Evolutionary conservation across 805 yeast genomes (phyloP).

Genomic region (Martiniozyma abietophila): DNA sequence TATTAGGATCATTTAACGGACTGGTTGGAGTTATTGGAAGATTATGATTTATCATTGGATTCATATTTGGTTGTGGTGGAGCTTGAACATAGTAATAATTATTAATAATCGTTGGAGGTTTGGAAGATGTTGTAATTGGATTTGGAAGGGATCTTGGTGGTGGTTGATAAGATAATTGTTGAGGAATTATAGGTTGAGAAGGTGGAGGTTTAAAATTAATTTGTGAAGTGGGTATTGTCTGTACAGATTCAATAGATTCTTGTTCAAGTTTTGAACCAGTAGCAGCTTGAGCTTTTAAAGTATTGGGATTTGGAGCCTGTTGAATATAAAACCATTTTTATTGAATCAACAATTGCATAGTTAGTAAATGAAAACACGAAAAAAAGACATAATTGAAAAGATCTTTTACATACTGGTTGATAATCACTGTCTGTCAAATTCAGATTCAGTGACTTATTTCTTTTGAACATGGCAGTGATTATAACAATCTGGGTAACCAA

Average conservation of each 20-base stretch:
- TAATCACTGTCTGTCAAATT: constrained; percentile 13
- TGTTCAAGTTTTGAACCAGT: constrained; percentile 10
- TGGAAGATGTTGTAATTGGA: not conserved
- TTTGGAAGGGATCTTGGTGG: constrained; percentile 5
- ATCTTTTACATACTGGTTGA: constrained; percentile 13
- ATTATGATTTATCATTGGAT: too few relatives aligned
- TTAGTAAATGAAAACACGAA: not conserved
- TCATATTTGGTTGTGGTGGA: constrained; percentile 3
- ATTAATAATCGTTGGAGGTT: constrained; percentile 15
- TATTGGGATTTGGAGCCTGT: constrained; percentile 15
- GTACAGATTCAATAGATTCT: constrained; percentile 17
- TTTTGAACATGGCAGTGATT: constrained; percentile 11
- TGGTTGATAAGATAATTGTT: constrained; percentile 4
- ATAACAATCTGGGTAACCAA: too few relatives aligned
- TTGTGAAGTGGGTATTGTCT: constrained; percentile 15
- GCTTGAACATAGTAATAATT: constrained; percentile 17
- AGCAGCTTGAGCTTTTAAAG: constrained; percentile 17
- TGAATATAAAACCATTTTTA: not conserved
- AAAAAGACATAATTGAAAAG: too few relatives aligned
- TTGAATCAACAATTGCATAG: not conserved
- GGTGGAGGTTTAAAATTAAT: too few relatives aligned
- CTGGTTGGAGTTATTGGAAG: too few relatives aligned
- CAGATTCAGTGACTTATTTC: constrained; percentile 13
- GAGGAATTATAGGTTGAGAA: constrained; percentile 8
- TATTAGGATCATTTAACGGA: too few relatives aligned